Conservation (phyloP, 2,329 filamentous ascomycete genomes). For the Colletotrichum chrysophilum region DNA sequence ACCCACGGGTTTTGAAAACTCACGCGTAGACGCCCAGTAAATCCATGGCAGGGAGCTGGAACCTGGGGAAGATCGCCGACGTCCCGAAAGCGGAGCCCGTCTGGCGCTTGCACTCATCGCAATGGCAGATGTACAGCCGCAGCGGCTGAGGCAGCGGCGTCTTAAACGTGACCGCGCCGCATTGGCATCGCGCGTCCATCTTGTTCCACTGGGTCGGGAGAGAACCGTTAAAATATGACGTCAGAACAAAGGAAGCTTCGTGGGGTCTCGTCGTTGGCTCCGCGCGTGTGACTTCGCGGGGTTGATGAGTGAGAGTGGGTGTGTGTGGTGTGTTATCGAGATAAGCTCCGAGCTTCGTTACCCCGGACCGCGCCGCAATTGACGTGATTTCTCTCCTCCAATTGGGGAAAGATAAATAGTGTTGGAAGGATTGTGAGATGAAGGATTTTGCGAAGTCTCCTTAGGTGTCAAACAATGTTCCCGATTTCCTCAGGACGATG, state of each 20-base stretch:
- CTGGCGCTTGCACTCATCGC: constrained; percentile 69
- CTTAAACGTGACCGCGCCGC: constrained; percentile 65
- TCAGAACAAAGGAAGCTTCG: background rate
- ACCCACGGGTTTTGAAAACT: constrained; percentile 28
- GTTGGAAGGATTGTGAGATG: background rate
- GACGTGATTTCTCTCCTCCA: background rate
- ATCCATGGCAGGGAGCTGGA: constrained; percentile 56
- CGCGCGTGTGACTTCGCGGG: background rate
- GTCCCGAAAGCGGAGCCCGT: constrained; percentile 71
- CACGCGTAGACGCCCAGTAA: constrained; percentile 61
- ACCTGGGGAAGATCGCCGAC: constrained; percentile 73
- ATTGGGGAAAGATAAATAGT: background rate
- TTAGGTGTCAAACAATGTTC: background rate
- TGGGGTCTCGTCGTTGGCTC: background rate
- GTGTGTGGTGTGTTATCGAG: background rate
- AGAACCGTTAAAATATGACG: background rate
- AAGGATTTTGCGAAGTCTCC: background rate
- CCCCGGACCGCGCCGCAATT: background rate
- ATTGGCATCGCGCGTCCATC: constrained; percentile 70
- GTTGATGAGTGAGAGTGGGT: background rate
- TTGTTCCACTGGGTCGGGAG: background rate
- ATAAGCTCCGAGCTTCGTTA: background rate
- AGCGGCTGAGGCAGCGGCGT: constrained; percentile 65
- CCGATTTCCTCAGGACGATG: background rate
- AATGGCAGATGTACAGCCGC: constrained; percentile 76